Conservation (phyloP, 192 early-diverging fungal species). For the Linnemannia hyalina region DNA sequence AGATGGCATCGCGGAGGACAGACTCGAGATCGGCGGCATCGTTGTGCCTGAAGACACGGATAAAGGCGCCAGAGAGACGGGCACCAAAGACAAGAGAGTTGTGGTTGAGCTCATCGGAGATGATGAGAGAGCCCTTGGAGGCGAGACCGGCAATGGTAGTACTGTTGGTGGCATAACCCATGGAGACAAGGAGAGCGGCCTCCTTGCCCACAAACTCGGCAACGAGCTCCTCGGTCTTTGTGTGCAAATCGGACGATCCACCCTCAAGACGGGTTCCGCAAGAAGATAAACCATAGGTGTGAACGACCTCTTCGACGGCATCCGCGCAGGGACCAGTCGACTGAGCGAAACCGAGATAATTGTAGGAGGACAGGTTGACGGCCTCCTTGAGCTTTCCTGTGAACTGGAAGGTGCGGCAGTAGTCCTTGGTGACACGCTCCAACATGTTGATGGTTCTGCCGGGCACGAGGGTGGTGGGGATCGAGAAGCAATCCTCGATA, state of each 20-base stretch:
- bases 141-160: conserved; percentile 93
- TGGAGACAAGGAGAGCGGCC: conserved; percentile 87
- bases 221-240: conserved; percentile 86
- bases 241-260: conserved; percentile 76
- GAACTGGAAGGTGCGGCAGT: conserved; percentile 86
- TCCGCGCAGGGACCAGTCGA: conserved; percentile 94
- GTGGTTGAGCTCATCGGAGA: conserved; percentile 98
- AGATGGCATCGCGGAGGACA: conserved; percentile 87
- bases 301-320: conserved; percentile 84
- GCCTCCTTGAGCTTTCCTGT: conserved; percentile 84
- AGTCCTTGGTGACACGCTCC: conserved; percentile 88
- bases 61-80: conserved; percentile 90
- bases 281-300: conserved; percentile 78
- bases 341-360: conserved; percentile 98
- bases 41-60: conserved; percentile 97
- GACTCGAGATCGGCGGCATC: conserved; percentile 82
- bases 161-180: conserved; percentile 98
- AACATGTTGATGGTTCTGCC: conserved; percentile 88
- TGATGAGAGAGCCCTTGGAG: conserved; percentile 87
- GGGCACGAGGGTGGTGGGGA: conserved; percentile 94
- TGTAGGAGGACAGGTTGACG: conserved; percentile 96
- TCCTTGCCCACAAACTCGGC: conserved; percentile 93
- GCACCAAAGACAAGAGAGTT: conserved; percentile 93
- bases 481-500: conserved; percentile 94
- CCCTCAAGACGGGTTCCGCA: conserved; percentile 79